These are phyloP conservation scores for Dactylellina leptospora DNA, from an alignment of 2,329 filamentous ascomycete species.

Conservation along the genomic window DNA sequence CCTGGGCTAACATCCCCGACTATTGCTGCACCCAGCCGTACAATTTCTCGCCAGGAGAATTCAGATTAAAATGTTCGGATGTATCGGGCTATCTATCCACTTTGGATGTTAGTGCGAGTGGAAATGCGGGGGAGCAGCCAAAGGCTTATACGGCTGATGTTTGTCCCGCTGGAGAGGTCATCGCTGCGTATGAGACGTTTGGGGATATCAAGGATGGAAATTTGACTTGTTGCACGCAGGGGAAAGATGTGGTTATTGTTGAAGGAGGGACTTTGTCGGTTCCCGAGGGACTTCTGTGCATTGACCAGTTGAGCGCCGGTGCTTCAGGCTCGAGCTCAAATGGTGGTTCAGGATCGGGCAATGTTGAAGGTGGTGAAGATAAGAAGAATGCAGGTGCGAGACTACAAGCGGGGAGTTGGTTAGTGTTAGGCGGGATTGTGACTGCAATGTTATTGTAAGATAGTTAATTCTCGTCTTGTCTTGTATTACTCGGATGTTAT, in stretches of 20 bases:
- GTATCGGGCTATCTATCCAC: conserved; percentile 5
- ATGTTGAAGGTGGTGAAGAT: neutral
- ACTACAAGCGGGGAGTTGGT: neutral
- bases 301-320: conserved; percentile 21
- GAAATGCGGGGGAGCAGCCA: neutral
- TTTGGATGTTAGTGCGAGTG: conserved; percentile 6
- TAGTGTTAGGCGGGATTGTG: neutral
- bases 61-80: conserved; percentile 21
- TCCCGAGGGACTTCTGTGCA: conserved; percentile 14
- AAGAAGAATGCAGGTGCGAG: neutral
- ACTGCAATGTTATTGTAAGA: neutral
- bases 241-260: conserved; percentile 28
- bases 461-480: too few relatives aligned
- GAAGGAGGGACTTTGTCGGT: conserved; percentile 18
- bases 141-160: conserved; percentile 14
- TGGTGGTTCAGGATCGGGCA: neutral
- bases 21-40: conserved; percentile 37
- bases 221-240: conserved; percentile 26
- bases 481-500: too few relatives aligned
- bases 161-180: conserved; percentile 27
- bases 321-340: neutral
- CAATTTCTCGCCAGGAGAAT: neutral
- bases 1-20: conserved; percentile 19
- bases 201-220: conserved; percentile 10
- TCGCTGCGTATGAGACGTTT: conserved; percentile 14